Evolutionary conservation across 139 green algal genomes (phyloP).

Genomic region (Spirogloea muscicola): DNA sequence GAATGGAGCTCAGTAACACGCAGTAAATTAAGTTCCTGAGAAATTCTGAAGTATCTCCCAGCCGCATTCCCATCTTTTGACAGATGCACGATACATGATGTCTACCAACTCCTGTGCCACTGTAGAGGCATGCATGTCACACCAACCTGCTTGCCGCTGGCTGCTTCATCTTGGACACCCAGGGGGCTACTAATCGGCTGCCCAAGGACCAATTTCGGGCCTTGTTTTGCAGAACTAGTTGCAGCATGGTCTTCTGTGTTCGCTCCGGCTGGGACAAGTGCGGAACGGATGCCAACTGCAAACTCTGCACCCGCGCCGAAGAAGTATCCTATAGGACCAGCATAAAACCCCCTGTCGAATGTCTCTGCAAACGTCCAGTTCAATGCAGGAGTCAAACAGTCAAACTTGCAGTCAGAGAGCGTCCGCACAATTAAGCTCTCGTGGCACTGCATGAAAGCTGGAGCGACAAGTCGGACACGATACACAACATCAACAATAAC

Average conservation of each 20-base stretch:
- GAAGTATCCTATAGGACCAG: conserved; percentile 93
- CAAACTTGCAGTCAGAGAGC: background rate
- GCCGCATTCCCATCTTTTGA: too few relatives aligned
- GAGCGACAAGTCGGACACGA: background rate
- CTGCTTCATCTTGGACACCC: too few relatives aligned
- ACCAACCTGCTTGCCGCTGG: too few relatives aligned
- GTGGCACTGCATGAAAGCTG: background rate
- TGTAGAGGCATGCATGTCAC: too few relatives aligned
- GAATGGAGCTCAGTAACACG: too few relatives aligned
- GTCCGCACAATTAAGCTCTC: background rate
- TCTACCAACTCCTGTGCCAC: too few relatives aligned
- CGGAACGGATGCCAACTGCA: conserved; percentile 94
- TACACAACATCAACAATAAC: background rate
- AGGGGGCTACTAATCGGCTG: conserved; percentile 15
- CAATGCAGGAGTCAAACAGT: background rate
- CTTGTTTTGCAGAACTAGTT: background rate
- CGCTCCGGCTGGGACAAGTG: conserved; percentile 60
- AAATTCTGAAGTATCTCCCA: too few relatives aligned
- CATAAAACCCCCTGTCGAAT: conserved; percentile 95
- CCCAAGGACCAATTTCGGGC: too few relatives aligned
- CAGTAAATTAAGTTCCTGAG: too few relatives aligned
- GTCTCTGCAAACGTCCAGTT: conserved; percentile 57
- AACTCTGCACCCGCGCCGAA: conserved; percentile 80
- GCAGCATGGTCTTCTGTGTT: background rate
- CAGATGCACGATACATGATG: too few relatives aligned